These are phyloP conservation scores for Orbilia brochopaga DNA, from an alignment of 2,329 filamentous ascomycete genomes.

Conservation along the genomic window DNA sequence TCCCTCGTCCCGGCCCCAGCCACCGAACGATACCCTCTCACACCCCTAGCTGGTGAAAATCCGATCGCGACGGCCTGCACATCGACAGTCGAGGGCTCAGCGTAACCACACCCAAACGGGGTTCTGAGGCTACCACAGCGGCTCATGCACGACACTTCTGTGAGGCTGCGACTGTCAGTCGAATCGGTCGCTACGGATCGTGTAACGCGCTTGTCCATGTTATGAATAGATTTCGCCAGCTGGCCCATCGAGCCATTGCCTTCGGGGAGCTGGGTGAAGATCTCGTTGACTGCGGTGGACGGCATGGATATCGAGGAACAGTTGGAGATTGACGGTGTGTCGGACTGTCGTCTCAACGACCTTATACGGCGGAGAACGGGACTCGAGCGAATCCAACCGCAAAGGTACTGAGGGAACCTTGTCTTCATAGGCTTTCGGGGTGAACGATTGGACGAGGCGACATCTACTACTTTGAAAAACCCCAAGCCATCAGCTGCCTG, in stretches of 20 bases:
- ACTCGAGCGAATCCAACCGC: slow-evolving; percentile 29
- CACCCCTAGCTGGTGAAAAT: background rate
- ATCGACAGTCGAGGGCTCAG: background rate
- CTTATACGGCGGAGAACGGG: slow-evolving; percentile 21
- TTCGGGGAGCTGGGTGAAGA: slow-evolving; percentile 28
- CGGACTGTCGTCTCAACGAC: slow-evolving; percentile 23
- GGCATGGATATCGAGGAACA: slow-evolving; percentile 23
- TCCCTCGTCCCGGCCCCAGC: background rate
- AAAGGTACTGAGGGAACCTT: slow-evolving; percentile 18
- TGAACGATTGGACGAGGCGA: slow-evolving; percentile 7
- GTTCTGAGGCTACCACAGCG: slow-evolving; percentile 23
- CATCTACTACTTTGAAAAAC: slow-evolving; percentile 4
- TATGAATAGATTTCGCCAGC: slow-evolving; percentile 23
- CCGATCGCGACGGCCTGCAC: background rate
- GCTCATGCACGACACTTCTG: slow-evolving; percentile 26
- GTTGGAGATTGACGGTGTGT: slow-evolving; percentile 7
- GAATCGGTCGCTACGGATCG: background rate
- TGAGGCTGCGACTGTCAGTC: slow-evolving; percentile 3
- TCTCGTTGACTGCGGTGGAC: slow-evolving; percentile 15
- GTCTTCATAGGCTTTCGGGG: slow-evolving; percentile 3
- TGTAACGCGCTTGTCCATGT: slow-evolving; percentile 24
- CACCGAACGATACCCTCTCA: background rate
- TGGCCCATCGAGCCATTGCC: slow-evolving; percentile 13
- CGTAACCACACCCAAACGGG: background rate
- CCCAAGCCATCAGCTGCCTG: background rate